phyloP scores from a whole-genome alignment of 371 early-diverging fungal species.

The Mortierella sp. region DNA sequence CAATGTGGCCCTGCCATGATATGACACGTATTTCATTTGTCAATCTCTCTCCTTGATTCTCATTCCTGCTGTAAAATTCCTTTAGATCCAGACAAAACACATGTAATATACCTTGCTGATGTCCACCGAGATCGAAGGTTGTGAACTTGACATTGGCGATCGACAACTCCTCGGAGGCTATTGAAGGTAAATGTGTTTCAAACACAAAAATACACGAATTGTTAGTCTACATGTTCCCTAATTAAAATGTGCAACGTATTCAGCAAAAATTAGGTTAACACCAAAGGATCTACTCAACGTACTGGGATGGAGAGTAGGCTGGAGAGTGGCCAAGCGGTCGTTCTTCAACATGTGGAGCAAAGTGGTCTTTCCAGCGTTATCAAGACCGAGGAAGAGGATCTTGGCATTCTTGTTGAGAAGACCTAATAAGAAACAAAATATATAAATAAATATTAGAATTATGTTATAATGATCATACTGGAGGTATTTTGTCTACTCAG shows the following conservation, averaged over 20 bases:
- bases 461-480: not conserved
- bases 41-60: not conserved
- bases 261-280: not conserved
- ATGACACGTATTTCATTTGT: constrained; percentile 15
- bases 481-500: no score
- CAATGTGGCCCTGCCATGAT: not conserved
- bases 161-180: constrained; percentile 96
- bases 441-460: no score
- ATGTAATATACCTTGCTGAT: constrained; percentile 79
- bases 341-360: constrained; percentile 99
- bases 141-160: constrained; percentile 97
- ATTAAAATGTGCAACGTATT: constrained; percentile 1
- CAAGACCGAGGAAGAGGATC: constrained; percentile 99
- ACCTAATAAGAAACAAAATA: constrained; percentile 66
- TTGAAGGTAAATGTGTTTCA: not conserved
- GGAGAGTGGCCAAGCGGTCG: constrained; percentile 95
- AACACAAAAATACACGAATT: constrained; percentile 3
- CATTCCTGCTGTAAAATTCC: constrained; percentile 8
- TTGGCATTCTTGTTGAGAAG: constrained; percentile 98
- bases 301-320: constrained; percentile 99
- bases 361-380: constrained; percentile 99
- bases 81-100: constrained; percentile 2
- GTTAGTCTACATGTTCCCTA: not conserved
- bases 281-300: constrained; percentile 56
- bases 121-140: constrained; percentile 98